Conservation (phyloP, 108 stramenopile genomes). For the Pseudonitzschia multiseries region DNA sequence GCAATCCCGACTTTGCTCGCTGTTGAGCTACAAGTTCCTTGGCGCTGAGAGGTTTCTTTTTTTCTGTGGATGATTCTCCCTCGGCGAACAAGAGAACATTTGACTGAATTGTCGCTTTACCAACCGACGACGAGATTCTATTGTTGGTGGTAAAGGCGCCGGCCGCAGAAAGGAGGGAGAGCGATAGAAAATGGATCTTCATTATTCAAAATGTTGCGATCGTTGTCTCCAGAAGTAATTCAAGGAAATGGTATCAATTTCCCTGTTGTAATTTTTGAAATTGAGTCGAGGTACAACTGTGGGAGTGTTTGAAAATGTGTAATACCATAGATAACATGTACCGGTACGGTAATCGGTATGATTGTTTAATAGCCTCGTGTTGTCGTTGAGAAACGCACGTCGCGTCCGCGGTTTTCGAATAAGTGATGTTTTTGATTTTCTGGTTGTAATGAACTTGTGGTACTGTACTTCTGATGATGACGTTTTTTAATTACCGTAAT, state of each 20-base stretch:
- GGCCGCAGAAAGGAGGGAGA: not conserved
- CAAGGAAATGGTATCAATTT: not conserved
- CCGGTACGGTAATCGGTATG: too few relatives aligned
- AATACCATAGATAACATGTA: too few relatives aligned
- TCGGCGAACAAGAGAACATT: slow-evolving; percentile 4
- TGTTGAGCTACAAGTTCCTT: slow-evolving; percentile 31
- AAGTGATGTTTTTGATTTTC: too few relatives aligned
- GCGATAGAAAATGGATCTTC: slow-evolving; percentile 4
- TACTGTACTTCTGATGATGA: not conserved
- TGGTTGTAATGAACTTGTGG: too few relatives aligned
- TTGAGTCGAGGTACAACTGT: not conserved
- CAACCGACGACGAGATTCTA: not conserved
- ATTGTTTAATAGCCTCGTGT: too few relatives aligned
- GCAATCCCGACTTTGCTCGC: slow-evolving; percentile 26
- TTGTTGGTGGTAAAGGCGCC: not conserved
- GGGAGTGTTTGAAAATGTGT: too few relatives aligned
- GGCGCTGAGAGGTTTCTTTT: slow-evolving; percentile 21
- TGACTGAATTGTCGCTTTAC: not conserved
- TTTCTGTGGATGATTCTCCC: not conserved
- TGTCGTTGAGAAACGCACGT: too few relatives aligned
- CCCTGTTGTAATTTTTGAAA: not conserved
- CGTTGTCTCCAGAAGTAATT: not conserved
- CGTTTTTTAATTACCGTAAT: not conserved
- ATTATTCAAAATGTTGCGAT: not conserved
- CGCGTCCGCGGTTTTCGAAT: too few relatives aligned